Percentiles rank a stretch among this genome's conserved stretches.
These are phyloP conservation scores for Fraxinus nigra DNA, from an alignment of 305 asterid species.

Conservation along the genomic window DNA sequence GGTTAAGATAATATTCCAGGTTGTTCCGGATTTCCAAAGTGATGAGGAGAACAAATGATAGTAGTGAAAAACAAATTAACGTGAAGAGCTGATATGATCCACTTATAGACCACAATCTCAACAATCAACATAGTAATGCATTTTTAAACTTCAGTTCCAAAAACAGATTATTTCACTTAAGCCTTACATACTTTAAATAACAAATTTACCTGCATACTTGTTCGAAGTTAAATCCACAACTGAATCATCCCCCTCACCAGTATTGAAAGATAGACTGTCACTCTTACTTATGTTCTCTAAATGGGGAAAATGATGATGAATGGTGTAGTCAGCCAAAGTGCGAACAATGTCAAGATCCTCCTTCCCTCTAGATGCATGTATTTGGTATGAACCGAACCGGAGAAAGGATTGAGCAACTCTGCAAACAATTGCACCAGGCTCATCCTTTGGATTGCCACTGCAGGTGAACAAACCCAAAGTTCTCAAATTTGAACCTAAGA, in stretches of 20 bases:
- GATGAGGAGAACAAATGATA: neutral
- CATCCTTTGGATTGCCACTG: constrained; percentile 98
- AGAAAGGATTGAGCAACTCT: constrained; percentile 89
- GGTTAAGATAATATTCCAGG: neutral
- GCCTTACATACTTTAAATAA: neutral
- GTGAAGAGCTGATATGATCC: neutral
- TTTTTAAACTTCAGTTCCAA: neutral
- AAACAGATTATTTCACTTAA: neutral
- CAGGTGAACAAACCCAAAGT: constrained; percentile 30
- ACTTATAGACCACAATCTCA: neutral
- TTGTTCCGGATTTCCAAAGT: neutral
- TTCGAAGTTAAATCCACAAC: constrained; percentile 91
- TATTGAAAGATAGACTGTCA: constrained; percentile 75
- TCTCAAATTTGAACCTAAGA: constrained; percentile 20
- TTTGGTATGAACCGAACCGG: constrained; percentile 95
- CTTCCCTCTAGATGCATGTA: constrained; percentile 84
- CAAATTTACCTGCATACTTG: constrained; percentile 78
- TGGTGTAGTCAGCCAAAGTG: constrained; percentile 81
- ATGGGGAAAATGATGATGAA: constrained; percentile 82
- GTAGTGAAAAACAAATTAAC: neutral
- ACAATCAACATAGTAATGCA: neutral
- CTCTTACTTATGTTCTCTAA: constrained; percentile 73
- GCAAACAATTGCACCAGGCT: constrained; percentile 98
- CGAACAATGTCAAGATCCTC: constrained; percentile 76
- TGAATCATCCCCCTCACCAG: constrained; percentile 77